These are phyloP conservation scores for Tricholoma furcatifolium DNA, from an alignment of 768 basidiomycete genomes.

Conservation along the genomic window DNA sequence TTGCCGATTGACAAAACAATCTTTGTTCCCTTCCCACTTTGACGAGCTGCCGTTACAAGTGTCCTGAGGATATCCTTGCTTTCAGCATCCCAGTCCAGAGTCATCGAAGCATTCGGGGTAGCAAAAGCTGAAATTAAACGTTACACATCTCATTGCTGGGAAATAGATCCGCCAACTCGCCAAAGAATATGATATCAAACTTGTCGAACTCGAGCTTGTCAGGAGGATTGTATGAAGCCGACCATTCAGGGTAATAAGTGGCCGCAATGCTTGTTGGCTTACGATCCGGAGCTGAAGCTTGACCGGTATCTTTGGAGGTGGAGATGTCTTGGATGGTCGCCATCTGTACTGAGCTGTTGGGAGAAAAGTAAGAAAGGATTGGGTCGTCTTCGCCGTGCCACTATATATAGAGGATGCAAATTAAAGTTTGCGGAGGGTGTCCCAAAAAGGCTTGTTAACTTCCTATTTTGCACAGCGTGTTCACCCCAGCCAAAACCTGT, in stretches of 20 bases:
- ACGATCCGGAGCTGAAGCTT: background rate
- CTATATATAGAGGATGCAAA: slow-evolving; percentile 4
- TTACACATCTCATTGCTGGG: too few relatives aligned
- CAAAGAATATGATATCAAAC: slow-evolving; percentile 68
- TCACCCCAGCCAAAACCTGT: background rate
- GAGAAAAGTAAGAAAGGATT: background rate
- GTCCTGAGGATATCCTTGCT: slow-evolving; percentile 50
- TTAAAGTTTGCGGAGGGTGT: slow-evolving; percentile 1
- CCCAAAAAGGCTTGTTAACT: slow-evolving; percentile 9
- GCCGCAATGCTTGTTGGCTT: slow-evolving; percentile 32
- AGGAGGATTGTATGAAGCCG: slow-evolving; percentile 44
- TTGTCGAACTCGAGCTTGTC: slow-evolving; percentile 58
- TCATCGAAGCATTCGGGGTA: slow-evolving; percentile 55
- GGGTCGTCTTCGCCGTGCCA: background rate
- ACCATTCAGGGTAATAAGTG: slow-evolving; percentile 56
- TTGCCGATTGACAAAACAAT: slow-evolving; percentile 67
- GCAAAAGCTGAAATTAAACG: slow-evolving; percentile 56
- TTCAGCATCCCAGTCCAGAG: slow-evolving; percentile 51
- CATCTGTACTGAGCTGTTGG: slow-evolving; percentile 1
- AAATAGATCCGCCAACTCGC: slow-evolving; percentile 25
- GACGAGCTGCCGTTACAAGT: slow-evolving; percentile 55
- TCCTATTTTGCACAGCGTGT: slow-evolving; percentile 12
- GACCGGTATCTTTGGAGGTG: slow-evolving; percentile 14
- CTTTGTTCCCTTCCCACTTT: slow-evolving; percentile 55
- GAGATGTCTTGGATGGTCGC: slow-evolving; percentile 29